These are phyloP conservation scores for Schizosaccharomyces cryophilus DNA, from an alignment of 805 yeast genomes.

Conservation along the genomic window DNA sequence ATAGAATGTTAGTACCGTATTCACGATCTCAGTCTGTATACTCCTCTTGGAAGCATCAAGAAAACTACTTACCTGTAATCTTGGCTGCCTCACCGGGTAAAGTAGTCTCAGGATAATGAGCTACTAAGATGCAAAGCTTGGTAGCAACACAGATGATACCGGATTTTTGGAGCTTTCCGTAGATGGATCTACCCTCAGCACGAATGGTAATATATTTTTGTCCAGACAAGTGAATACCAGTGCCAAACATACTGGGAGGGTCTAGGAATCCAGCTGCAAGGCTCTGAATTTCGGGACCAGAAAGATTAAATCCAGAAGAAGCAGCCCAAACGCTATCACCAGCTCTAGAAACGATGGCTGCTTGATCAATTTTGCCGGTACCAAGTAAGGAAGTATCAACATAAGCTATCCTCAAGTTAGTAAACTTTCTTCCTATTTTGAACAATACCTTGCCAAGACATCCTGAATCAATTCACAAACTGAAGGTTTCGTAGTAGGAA, in stretches of 20 bases:
- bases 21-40: background rate
- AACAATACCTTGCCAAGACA: conserved; percentile 2
- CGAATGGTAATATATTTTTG: conserved; percentile 68
- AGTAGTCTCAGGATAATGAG: conserved; percentile 80
- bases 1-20: background rate
- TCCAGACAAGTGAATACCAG: conserved; percentile 65
- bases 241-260: conserved; percentile 54
- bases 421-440: background rate
- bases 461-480: background rate
- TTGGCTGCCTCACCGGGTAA: conserved; percentile 89
- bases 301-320: conserved; percentile 38
- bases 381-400: conserved; percentile 65
- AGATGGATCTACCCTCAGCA: conserved; percentile 81
- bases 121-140: conserved; percentile 71
- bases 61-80: conserved; percentile 58
- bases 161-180: conserved; percentile 33
- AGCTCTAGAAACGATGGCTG: conserved; percentile 79
- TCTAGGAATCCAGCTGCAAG: conserved; percentile 61
- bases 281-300: conserved; percentile 43
- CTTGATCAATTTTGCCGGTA: conserved; percentile 73
- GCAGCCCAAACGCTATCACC: conserved; percentile 92
- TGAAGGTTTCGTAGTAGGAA: no score
- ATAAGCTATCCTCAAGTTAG: conserved; percentile 33
- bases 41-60: background rate
- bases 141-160: conserved; percentile 85